Base-by-base conservation (phyloP, 2,329 filamentous ascomycete genomes). In the Phoma sp. region DNA sequence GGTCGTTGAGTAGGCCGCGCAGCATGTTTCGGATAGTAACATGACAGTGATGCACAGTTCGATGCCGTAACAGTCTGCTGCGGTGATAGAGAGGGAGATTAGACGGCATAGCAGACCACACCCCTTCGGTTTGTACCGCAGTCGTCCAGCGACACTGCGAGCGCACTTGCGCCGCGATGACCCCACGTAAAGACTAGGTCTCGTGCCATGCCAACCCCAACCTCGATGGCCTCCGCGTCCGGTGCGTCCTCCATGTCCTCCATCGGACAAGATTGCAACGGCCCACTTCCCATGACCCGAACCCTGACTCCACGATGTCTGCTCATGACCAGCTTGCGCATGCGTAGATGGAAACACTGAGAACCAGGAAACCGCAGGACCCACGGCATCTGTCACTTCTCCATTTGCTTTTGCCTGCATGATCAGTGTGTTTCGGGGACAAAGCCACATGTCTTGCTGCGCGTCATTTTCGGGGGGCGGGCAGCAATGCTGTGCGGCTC, bases 401-500 rank as follows among this genome's bases (percentile, higher is more conserved):
- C 2, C 23, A 26, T 26, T 10, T 2, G 28, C 23, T 7, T 39
- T 15, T 23, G 14, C 18, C 25, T 47, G 47, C 47, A 51, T 56
- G 39, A 42, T 47, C 43, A 48, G 20, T 40, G 36, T 47, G 42
- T 37, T 42, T 37, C 49, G 34, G 15, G 48, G 1, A 4, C 3
- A 18, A 21, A 49, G 42, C 34, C 49, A 53, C 36, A 46, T 42
- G 49, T 39, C 48, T 47, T 53, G 49, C 49, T 47, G 49, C 49
- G 25, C 25, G 42, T 53, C 42, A 53, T 53, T 25, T 25, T 15
- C 14, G 30, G 14, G 5, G 29, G 11, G 7, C 15, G 32, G 30
- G 5, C 7, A 15, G 42, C 15, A 30, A 43, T 33, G 40, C 23
- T 14, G 23, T 28, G 23, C 26, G 15, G n/a, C n/a, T n/a, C n/a